These are phyloP conservation scores for Aphanomyces stellatus DNA, from an alignment of 352 stramenopile species.

Conservation along the genomic window DNA sequence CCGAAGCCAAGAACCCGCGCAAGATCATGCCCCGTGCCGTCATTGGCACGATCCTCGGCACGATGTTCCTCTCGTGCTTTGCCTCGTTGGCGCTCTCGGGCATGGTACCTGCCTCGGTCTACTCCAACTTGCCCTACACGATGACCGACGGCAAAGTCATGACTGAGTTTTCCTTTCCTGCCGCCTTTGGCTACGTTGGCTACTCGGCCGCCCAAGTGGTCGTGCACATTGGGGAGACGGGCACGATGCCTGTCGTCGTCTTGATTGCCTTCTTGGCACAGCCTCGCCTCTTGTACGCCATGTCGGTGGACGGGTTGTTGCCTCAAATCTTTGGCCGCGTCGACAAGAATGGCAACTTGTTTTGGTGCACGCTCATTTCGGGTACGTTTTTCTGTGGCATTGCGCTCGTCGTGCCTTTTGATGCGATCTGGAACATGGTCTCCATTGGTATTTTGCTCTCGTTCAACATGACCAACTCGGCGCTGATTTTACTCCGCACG, in stretches of 20 bases:
- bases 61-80: slow-evolving; percentile 23
- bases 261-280: slow-evolving; percentile 90
- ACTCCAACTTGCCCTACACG: slow-evolving; percentile 8
- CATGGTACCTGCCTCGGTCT: slow-evolving; percentile 36
- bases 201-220: slow-evolving; percentile 33
- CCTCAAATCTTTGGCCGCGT: slow-evolving; percentile 85
- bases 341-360: slow-evolving; percentile 71
- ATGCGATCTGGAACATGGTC: slow-evolving; percentile 79
- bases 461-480: slow-evolving; percentile 78
- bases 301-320: slow-evolving; percentile 89
- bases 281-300: slow-evolving; percentile 87
- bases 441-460: slow-evolving; percentile 83
- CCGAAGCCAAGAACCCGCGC: slow-evolving; percentile 32
- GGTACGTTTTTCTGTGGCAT: slow-evolving; percentile 58
- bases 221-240: slow-evolving; percentile 55
- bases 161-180: slow-evolving; percentile 21
- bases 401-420: slow-evolving; percentile 67
- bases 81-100: slow-evolving; percentile 63
- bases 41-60: slow-evolving; percentile 45
- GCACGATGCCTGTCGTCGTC: slow-evolving; percentile 91
- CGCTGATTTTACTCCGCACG: slow-evolving; percentile 66
- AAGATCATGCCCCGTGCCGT: slow-evolving; percentile 49
- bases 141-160: not conserved
- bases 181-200: slow-evolving; percentile 23
- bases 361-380: slow-evolving; percentile 62